A percentile compares a stretch with the other conserved stretches of the same genome.
phyloP scores from a whole-genome alignment of 176 grass and related monocot genomes.

The Rhynchospora pubera region DNA sequence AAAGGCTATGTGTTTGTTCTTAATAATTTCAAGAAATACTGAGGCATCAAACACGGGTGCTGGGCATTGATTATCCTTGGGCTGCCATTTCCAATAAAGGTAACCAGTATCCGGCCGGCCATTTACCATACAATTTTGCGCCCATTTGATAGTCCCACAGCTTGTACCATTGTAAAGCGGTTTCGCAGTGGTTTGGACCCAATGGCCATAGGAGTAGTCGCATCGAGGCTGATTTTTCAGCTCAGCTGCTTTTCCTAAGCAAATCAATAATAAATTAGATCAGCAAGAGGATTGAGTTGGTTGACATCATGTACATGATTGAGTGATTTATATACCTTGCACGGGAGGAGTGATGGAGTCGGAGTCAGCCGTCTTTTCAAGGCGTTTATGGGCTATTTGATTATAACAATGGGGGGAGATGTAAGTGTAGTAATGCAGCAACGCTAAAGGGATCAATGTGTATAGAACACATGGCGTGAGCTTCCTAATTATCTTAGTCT shows the following conservation, averaged over 20 bases:
- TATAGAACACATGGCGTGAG: constrained; percentile 26
- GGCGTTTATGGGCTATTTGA: neutral
- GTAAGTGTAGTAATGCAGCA: constrained; percentile 29
- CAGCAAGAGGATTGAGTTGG: neutral
- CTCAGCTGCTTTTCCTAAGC: neutral
- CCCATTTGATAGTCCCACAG: constrained; percentile 53
- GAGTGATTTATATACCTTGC: neutral
- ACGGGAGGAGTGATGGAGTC: neutral
- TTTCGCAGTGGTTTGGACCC: constrained; percentile 23
- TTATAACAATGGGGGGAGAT: constrained; percentile 2
- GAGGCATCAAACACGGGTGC: constrained; percentile 41
- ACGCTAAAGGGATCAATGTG: constrained; percentile 26
- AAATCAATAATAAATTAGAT: neutral
- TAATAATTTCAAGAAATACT: constrained; percentile 34
- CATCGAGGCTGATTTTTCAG: constrained; percentile 5
- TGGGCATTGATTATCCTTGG: constrained; percentile 27
- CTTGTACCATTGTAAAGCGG: constrained; percentile 54
- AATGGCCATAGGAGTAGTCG: constrained; percentile 47
- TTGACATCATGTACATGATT: neutral
- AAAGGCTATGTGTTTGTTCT: constrained; percentile 55
- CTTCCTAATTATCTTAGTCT: constrained; percentile 18
- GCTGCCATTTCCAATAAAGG: constrained; percentile 57
- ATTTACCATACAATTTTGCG: constrained; percentile 53
- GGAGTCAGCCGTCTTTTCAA: neutral
- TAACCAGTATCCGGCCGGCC: constrained; percentile 63